Evolutionary conservation across 2,329 filamentous ascomycete species (phyloP).

Genomic region (Coniella vitis): DNA sequence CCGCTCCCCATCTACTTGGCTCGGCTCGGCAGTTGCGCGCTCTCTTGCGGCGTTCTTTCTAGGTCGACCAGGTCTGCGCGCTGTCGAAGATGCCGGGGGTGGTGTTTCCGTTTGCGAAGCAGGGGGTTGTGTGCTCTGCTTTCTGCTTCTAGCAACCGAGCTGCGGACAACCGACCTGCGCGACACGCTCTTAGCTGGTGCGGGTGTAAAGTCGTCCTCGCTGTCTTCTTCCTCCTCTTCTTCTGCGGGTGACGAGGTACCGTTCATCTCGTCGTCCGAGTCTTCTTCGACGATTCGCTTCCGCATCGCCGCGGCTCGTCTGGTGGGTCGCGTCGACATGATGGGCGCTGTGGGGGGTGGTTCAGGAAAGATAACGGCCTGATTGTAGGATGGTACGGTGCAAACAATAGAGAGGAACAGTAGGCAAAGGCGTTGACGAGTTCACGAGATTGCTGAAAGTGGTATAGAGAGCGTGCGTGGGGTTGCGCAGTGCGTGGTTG

Average conservation of each 20-base stretch:
- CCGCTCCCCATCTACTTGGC: conserved; percentile 8
- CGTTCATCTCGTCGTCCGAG: conserved; percentile 67
- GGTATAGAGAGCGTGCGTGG: background rate
- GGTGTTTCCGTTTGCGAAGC: conserved; percentile 11
- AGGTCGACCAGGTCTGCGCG: conserved; percentile 31
- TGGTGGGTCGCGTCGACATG: conserved; percentile 36
- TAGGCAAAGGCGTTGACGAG: background rate
- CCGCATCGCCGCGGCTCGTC: conserved; percentile 53
- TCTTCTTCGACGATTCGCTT: conserved; percentile 74
- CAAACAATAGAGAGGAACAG: background rate
- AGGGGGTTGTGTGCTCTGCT: conserved; percentile 10
- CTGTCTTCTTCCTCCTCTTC: conserved; percentile 62
- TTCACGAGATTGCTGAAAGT: background rate
- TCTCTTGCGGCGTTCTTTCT: conserved; percentile 30
- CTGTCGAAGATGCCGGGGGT: conserved; percentile 30
- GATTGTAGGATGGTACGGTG: background rate
- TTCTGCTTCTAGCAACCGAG: conserved; percentile 24
- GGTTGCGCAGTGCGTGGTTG: conserved; percentile 10
- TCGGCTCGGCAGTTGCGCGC: conserved; percentile 42
- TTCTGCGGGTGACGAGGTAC: conserved; percentile 38
- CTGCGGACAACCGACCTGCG: conserved; percentile 26
- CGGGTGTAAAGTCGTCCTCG: conserved; percentile 76
- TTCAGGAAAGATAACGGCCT: background rate
- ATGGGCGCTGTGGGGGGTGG: conserved; percentile 17
- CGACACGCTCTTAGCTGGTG: conserved; percentile 47